Evolutionary conservation across 83 land plant genomes (phyloP).

Genomic region (Diphasiastrum complanatum): DNA sequence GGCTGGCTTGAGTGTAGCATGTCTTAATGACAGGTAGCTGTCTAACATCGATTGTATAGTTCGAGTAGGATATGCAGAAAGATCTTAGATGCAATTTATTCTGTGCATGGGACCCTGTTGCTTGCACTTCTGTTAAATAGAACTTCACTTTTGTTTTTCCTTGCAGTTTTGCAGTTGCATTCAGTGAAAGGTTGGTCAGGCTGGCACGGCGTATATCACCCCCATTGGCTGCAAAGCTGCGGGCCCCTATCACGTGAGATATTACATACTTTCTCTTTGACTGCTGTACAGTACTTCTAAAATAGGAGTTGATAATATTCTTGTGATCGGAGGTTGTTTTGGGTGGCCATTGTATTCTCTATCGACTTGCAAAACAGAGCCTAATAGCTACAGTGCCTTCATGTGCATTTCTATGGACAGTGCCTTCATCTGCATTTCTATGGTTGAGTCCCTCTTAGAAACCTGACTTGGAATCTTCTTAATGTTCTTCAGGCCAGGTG

Average conservation of each 20-base stretch:
- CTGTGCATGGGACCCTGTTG: background rate
- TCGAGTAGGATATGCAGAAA: background rate
- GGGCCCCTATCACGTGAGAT: conserved; percentile 1
- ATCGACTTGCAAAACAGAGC: too few relatives aligned
- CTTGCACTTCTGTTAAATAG: background rate
- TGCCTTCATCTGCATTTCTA: too few relatives aligned
- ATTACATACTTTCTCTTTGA: background rate
- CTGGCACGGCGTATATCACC: conserved; percentile 1
- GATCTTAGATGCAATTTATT: background rate
- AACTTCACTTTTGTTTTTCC: background rate
- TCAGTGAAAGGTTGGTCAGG: background rate
- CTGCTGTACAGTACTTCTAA: too few relatives aligned
- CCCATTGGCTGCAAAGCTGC: conserved; percentile 11
- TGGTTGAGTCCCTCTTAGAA: background rate
- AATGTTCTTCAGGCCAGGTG: conserved; percentile 1
- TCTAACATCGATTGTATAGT: background rate
- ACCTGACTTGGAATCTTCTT: background rate
- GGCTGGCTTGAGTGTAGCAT: background rate
- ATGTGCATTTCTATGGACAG: too few relatives aligned
- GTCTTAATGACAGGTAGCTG: conserved; percentile 10
- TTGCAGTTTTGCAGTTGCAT: conserved; percentile 6
- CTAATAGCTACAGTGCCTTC: too few relatives aligned
- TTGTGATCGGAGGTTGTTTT: too few relatives aligned
- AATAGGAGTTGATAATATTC: too few relatives aligned
- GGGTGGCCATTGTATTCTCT: too few relatives aligned